Evolutionary conservation across 2,329 filamentous ascomycete species (phyloP).

Genomic region (Exutisphaerella laricina): DNA sequence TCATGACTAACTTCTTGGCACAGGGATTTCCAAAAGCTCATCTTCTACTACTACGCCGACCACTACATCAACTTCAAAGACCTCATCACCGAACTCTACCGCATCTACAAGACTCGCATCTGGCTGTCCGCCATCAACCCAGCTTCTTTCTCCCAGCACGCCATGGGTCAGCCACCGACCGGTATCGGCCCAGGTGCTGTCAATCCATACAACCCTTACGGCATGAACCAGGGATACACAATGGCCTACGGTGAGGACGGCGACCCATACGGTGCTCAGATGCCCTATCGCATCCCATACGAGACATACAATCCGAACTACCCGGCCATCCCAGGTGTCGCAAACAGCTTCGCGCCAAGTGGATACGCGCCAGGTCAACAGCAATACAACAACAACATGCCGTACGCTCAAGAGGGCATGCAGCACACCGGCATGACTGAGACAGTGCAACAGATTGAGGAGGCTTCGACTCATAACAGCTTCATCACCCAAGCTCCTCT

Average conservation of each 20-base stretch:
- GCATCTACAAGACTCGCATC: constrained; percentile 98
- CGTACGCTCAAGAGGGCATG: no score
- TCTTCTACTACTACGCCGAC: constrained; percentile 98
- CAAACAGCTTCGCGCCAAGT: constrained; percentile 27
- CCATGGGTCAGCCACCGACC: constrained; percentile 32
- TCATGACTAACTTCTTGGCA: constrained; percentile 4
- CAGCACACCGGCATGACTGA: no score
- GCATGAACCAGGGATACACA: constrained; percentile 27
- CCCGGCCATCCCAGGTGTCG: constrained; percentile 29
- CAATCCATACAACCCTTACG: constrained; percentile 19
- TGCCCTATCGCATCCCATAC: constrained; percentile 30
- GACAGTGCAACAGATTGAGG: no score
- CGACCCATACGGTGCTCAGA: constrained; percentile 32
- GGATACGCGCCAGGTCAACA: constrained; percentile 3
- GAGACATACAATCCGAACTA: constrained; percentile 33
- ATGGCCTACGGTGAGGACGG: constrained; percentile 31
- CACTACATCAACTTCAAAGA: constrained; percentile 99
- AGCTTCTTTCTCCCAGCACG: constrained; percentile 63
- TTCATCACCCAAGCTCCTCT: no score
- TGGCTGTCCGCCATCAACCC: constrained; percentile 99
- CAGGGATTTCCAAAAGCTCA: constrained; percentile 98
- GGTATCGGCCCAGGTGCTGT: constrained; percentile 36
- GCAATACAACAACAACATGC: no score
- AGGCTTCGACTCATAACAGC: no score
- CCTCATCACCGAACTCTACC: constrained; percentile 94